Evolutionary conservation across 495 filamentous ascomycete genomes (phyloP).

Genomic region (Aspergillus diversus): DNA sequence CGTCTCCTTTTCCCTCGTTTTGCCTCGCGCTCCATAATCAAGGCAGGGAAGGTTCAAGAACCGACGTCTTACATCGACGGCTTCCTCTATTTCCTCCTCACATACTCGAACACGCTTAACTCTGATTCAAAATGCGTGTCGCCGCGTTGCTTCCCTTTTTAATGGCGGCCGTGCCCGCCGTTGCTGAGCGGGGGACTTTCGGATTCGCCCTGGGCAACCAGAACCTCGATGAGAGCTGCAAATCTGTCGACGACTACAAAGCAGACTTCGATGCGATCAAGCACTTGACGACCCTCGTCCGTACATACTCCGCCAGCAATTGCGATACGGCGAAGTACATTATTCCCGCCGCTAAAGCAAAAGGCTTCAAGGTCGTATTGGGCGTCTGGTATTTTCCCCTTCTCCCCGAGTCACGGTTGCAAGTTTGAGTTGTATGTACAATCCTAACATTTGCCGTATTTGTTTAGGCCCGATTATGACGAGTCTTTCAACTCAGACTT

Average conservation of each 20-base stretch:
- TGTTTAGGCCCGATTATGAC: conserved; percentile 66
- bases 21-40: background rate
- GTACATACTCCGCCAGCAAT: conserved; percentile 67
- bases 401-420: background rate
- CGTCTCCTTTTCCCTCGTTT: background rate
- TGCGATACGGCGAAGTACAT: conserved; percentile 70
- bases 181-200: conserved; percentile 48
- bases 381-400: conserved; percentile 66
- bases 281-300: conserved; percentile 61
- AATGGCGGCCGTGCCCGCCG: conserved; percentile 46
- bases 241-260: conserved; percentile 64
- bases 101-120: conserved; percentile 1
- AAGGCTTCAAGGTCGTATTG: conserved; percentile 74
- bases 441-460: conserved; percentile 7
- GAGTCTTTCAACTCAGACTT: conserved; percentile 67
- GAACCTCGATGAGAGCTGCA: conserved; percentile 63
- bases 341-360: conserved; percentile 70
- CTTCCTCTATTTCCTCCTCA: conserved; percentile 9
- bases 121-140: conserved; percentile 47
- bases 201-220: conserved; percentile 56
- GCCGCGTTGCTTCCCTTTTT: conserved; percentile 40
- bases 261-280: conserved; percentile 66
- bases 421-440: background rate
- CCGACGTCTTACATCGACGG: background rate
- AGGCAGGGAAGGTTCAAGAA: too few species aligned